A percentile compares a stretch with the other conserved stretches of the same genome.
Evolutionary conservation across 306 rosid species (phyloP).

Genomic region (Castanospermum australe): DNA sequence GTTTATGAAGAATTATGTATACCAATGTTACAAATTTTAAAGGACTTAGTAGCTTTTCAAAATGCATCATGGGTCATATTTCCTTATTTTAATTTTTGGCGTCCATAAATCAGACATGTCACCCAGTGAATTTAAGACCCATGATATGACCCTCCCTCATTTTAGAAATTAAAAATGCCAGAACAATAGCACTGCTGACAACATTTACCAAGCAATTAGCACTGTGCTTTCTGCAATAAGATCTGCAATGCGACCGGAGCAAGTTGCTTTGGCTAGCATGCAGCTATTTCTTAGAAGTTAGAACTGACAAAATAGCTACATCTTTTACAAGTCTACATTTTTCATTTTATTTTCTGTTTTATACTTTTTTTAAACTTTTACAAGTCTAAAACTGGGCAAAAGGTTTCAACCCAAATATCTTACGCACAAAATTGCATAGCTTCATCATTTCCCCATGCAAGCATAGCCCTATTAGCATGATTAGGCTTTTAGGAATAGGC

Average conservation of each 20-base stretch:
- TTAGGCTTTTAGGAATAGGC: too few species aligned
- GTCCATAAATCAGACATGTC: too few species aligned
- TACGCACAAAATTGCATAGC: background rate
- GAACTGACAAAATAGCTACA: background rate
- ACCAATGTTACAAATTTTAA: background rate
- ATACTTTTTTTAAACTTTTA: too few species aligned
- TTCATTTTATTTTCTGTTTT: too few species aligned
- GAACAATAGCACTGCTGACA: too few species aligned
- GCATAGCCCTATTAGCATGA: background rate
- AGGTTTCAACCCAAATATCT: background rate
- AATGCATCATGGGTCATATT: background rate
- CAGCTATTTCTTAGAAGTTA: background rate
- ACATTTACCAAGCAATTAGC: too few species aligned
- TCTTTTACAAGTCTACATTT: background rate
- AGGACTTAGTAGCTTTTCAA: background rate
- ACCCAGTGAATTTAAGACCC: background rate
- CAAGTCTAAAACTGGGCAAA: background rate
- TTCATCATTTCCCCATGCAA: background rate
- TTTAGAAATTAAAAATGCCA: too few species aligned
- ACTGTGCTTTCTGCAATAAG: background rate
- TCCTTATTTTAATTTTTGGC: background rate
- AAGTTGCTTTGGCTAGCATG: background rate
- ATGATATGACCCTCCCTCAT: background rate
- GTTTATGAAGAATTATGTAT: background rate
- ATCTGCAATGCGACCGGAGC: background rate